phyloP scores from a whole-genome alignment of 202 grass and related monocot species.

The Carex sylvatica region DNA sequence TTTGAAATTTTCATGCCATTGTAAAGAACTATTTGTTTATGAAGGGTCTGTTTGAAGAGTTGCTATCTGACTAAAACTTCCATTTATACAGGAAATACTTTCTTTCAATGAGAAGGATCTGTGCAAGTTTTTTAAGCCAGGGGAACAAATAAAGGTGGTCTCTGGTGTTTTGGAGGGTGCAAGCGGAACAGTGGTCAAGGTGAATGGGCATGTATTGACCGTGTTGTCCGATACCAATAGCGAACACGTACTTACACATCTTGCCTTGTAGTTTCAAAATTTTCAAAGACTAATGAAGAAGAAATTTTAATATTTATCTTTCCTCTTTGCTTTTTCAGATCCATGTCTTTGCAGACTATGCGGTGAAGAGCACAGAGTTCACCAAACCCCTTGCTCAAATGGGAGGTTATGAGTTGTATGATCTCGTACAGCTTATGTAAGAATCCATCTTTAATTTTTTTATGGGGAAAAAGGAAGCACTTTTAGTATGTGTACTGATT shows the following conservation, averaged over 20 bases:
- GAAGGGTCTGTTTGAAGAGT: not conserved
- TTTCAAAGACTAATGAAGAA: not conserved
- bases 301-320: not conserved
- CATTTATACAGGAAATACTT: conserved; percentile 69
- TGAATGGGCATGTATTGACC: conserved; percentile 77
- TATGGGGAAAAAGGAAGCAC: not conserved
- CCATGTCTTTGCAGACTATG: conserved; percentile 37
- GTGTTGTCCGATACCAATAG: conserved; percentile 85
- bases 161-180: conserved; percentile 86
- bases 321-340: conserved; percentile 16
- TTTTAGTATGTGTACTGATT: conserved; percentile 19
- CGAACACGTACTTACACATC: conserved; percentile 48
- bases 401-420: conserved; percentile 39
- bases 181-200: conserved; percentile 93
- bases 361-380: conserved; percentile 32
- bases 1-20: not conserved
- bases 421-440: conserved; percentile 42
- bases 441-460: not conserved
- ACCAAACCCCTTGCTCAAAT: conserved; percentile 25
- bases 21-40: not conserved
- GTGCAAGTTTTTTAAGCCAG: conserved; percentile 87
- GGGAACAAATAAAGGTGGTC: conserved; percentile 86
- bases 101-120: conserved; percentile 88
- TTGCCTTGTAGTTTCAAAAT: not conserved
- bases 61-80: not conserved